Base-by-base conservation (phyloP, 2,329 filamentous ascomycete species). In the Arthroderma sp. region DNA sequence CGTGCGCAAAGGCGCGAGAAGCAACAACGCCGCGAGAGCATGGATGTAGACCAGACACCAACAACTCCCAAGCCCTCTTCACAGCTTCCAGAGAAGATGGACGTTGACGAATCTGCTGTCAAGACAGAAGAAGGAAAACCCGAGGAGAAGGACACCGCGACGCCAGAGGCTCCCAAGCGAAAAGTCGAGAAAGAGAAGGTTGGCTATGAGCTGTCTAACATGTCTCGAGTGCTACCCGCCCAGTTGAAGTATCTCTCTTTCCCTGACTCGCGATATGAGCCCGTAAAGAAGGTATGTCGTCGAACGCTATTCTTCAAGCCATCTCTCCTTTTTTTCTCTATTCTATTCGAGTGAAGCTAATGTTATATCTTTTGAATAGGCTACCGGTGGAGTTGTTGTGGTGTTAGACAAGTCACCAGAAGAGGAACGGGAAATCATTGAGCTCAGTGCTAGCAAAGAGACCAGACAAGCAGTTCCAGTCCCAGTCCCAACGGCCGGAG, bases 201-300 rank as follows among this genome's bases (percentile, higher is more conserved):
- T 47, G 91, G 91, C 54, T 95, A 91, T 61, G 87, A 95, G 52
- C 76, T 98, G 50, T 85, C 91, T 60, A 98, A 98, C 71, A 93
- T 98, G 86, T 93, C 84, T 44, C 78, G 91, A 55, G 87, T 98
- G 32, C 77, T 98, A 40, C 91, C 88, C 1, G 78, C 79, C 39
- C 91, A 98, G 69, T 77, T 96, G 58, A 94, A 94, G 71, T 95
- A 89, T 64, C 85, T 98, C 59, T 94, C 80, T 64, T 94, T 98
- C 73, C 79, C 85, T 40, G 77, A 85, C 51, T 84, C 85, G 38
- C 81, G 93, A 55, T 98, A 95, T 67, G 85, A 84, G 72, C 89
- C 91, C 32, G 88, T 96, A 51, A 85, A 85, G 70, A 81, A 94
- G 78, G 85, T 89, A 68, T 62, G 15, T 22, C 15, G 15, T 22